A percentile compares a stretch with the other conserved stretches of the same genome.
Conservation (phyloP, 306 rosid genomes). For the Cucumis hystrix region DNA sequence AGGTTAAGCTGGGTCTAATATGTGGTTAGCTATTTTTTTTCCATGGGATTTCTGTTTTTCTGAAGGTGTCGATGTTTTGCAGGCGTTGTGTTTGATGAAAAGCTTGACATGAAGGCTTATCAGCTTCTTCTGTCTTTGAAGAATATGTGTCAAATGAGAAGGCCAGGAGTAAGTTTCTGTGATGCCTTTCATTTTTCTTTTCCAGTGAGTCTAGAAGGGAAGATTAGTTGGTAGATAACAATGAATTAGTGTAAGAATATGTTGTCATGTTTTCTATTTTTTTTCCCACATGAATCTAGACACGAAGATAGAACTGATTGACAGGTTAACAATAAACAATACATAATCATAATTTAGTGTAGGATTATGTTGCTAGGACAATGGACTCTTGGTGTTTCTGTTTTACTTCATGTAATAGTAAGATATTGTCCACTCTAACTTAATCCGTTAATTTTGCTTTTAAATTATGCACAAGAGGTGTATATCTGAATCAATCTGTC, state of each 20-base stretch:
- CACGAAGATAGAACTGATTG: neutral
- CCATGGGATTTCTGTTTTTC: neutral
- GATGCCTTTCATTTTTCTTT: neutral
- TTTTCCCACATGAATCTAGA: neutral
- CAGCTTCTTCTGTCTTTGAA: slow-evolving; percentile 52
- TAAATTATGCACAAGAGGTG: neutral
- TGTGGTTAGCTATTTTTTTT: neutral
- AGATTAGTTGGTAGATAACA: neutral
- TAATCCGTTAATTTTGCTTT: neutral
- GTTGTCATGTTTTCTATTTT: neutral
- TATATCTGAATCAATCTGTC: neutral
- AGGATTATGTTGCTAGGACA: neutral
- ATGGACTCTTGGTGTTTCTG: neutral
- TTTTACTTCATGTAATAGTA: neutral
- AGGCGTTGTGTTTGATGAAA: slow-evolving; percentile 25
- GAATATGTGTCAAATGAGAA: slow-evolving; percentile 37
- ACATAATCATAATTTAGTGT: neutral
- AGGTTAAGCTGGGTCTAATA: slow-evolving; percentile 20
- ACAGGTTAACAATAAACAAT: neutral
- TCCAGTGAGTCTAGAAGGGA: neutral
- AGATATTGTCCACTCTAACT: neutral
- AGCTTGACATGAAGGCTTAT: slow-evolving; percentile 27
- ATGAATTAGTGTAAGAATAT: neutral
- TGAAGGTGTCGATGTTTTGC: neutral
- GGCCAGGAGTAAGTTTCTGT: slow-evolving; percentile 46